Conservation (phyloP, 352 stramenopile species). For the Globisporangium emineosum region DNA sequence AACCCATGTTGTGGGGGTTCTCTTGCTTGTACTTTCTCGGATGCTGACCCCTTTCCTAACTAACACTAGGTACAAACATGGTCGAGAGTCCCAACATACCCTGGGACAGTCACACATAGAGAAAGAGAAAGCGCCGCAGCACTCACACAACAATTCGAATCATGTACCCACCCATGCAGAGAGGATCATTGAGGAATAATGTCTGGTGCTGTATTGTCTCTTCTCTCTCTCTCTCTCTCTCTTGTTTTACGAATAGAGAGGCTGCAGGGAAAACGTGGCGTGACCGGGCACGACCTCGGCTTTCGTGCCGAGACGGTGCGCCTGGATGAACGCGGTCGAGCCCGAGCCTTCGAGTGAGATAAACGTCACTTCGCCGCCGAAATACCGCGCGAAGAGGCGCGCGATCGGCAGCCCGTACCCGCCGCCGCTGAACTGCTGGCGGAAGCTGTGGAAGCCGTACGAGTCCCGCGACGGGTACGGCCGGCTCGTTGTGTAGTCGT, state of each 20-base stretch:
- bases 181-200: not conserved
- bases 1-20: not conserved
- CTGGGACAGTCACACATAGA: not conserved
- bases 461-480: slow-evolving; percentile 49
- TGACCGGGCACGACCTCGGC: slow-evolving; percentile 74
- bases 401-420: slow-evolving; percentile 94
- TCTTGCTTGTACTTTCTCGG: not conserved
- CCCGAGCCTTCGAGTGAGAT: slow-evolving; percentile 98
- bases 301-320: slow-evolving; percentile 69
- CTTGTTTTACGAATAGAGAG: slow-evolving; percentile 10
- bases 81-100: not conserved
- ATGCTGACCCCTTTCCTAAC: not conserved
- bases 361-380: slow-evolving; percentile 98
- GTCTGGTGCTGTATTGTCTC: not conserved
- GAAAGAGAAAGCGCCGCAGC: not conserved
- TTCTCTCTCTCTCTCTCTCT: not conserved
- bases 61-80: not conserved
- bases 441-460: slow-evolving; percentile 74
- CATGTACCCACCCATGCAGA: not conserved
- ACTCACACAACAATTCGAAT: not conserved
- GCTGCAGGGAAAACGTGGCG: slow-evolving; percentile 25
- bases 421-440: slow-evolving; percentile 90
- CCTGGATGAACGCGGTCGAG: slow-evolving; percentile 91
- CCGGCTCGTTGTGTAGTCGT: slow-evolving; percentile 97
- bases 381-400: slow-evolving; percentile 96